Evolutionary conservation across 1,139 yeast genomes (phyloP).

Genomic region (Arxiozyma bovina): DNA sequence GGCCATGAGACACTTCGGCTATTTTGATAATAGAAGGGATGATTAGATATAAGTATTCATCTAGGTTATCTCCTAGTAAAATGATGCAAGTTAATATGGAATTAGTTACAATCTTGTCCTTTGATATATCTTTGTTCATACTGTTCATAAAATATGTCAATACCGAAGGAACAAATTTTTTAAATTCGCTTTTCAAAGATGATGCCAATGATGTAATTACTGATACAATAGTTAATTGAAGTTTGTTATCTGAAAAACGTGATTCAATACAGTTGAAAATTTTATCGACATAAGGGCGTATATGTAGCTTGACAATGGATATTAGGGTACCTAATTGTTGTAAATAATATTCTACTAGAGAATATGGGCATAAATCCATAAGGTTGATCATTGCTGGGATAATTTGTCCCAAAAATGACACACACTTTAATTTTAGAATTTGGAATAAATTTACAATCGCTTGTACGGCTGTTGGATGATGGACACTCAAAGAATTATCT

Average conservation of each 20-base stretch:
- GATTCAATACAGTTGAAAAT: conserved; percentile 69
- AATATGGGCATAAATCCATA: conserved; percentile 74
- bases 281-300: conserved; percentile 70
- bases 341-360: conserved; percentile 80
- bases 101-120: conserved; percentile 55
- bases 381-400: conserved; percentile 83
- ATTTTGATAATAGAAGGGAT: conserved; percentile 75
- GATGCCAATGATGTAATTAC: conserved; percentile 77
- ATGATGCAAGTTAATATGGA: conserved; percentile 78
- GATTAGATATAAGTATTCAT: conserved; percentile 79
- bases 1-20: conserved; percentile 58
- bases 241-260: conserved; percentile 55
- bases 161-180: conserved; percentile 68
- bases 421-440: conserved; percentile 81
- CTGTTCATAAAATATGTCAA: conserved; percentile 69
- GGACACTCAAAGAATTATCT: conserved; percentile 75
- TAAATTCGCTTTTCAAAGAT: conserved; percentile 90
- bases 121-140: conserved; percentile 66
- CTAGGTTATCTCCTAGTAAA: conserved; percentile 77
- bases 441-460: conserved; percentile 88
- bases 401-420: conserved; percentile 76
- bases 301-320: conserved; percentile 81
- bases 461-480: conserved; percentile 88
- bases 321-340: conserved; percentile 79
- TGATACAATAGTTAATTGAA: conserved; percentile 72